Base-by-base conservation (phyloP, 2,329 filamentous ascomycete genomes). In the Tolypocladium tundrense region DNA sequence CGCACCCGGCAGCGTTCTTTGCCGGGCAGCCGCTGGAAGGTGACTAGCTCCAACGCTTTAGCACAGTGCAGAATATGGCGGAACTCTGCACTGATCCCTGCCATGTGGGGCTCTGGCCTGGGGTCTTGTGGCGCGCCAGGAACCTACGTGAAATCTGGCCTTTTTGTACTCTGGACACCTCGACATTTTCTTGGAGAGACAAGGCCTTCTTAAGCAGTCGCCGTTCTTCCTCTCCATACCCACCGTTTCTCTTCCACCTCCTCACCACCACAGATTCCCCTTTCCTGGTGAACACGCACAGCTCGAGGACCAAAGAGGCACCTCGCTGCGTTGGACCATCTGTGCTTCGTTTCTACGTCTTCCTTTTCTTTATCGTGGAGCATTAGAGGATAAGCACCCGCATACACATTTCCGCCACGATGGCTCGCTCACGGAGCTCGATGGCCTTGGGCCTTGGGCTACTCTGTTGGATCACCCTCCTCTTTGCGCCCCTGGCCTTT, bases 391-490 rank as follows among this genome's bases (percentile, higher is more conserved):
- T 14, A 60, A 63, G 65, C 59, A 56, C 61, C 56, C 60, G 58
- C 54, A 59, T 53, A 58, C 59, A 58, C 62, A 64, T 57, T 58
- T 59, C 59, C 57, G 58, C 60, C 68, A 69, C 68, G 65, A 81
- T 81, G 79, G 77, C 78, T 75, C 75, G 76, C 69, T 86, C 85
- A 72, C 77, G 82, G 79, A 80, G 83, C 79, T 80, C 84, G 77
- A 79, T 88, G 83, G 82, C 85, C 82, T 73, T 92, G 79, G 79
- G 87, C 86, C 80, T 97, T 82, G 91, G 91, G 84, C 78, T 94
- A 73, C 80, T 96, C 76, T 87, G 92, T 79, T 97, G 96, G 81
- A 88, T 97, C 69, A 85, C 91, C 72, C 85, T 96, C 64, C 85
- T 97, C 65, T 90, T 99, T 69, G 85, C 88, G 64, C 91, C 92